Evolutionary conservation across 2,329 filamentous ascomycete genomes (phyloP).

Genomic region (Fusarium multiceps): DNA sequence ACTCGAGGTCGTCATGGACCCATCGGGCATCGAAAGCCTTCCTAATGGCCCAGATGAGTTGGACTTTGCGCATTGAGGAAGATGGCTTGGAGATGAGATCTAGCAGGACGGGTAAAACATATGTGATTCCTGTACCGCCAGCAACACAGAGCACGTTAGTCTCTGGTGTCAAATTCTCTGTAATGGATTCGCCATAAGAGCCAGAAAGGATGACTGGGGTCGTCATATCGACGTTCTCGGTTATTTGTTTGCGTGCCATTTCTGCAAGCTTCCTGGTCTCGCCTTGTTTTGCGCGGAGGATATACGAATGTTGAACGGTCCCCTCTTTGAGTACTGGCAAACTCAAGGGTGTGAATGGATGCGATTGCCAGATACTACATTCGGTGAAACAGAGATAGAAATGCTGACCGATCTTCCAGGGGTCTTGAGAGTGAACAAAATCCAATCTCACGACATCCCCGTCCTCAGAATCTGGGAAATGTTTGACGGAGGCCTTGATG

Average conservation of each 20-base stretch:
- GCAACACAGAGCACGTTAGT: background rate
- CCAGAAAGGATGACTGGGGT: background rate
- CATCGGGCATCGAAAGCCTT: background rate
- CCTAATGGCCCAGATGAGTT: background rate
- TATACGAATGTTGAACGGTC: background rate
- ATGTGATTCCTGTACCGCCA: background rate
- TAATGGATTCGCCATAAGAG: background rate
- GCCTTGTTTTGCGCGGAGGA: background rate
- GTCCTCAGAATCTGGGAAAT: background rate
- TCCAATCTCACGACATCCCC: background rate
- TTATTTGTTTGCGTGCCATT: background rate
- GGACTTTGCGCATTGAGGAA: background rate
- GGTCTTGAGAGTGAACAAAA: background rate
- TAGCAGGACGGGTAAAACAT: background rate
- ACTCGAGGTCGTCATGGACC: background rate
- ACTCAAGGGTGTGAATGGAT: background rate
- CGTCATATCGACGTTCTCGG: fast-evolving
- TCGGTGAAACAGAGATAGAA: background rate
- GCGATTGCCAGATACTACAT: slow-evolving; percentile 1
- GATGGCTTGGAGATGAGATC: background rate
- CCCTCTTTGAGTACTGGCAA: background rate
- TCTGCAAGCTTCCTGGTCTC: background rate
- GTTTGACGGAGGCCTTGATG: background rate
- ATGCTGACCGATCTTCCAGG: background rate
- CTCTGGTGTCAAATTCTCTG: background rate